Percentiles rank a stretch among this genome's conserved stretches.
phyloP scores from a whole-genome alignment of 331 rosid genomes.

The Quercus tomentella region DNA sequence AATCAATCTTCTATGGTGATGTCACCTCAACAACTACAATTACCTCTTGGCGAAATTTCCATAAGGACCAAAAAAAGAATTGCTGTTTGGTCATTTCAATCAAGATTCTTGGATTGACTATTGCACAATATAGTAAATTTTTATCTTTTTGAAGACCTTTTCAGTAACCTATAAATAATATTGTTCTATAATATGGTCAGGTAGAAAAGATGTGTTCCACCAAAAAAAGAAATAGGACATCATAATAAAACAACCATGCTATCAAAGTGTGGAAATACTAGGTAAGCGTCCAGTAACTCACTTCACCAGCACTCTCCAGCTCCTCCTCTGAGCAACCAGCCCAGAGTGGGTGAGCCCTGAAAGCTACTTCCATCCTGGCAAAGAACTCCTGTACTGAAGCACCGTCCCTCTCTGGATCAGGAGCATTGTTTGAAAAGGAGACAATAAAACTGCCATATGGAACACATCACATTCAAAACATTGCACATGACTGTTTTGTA shows the following conservation, averaged over 20 bases:
- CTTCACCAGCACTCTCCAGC: constrained; percentile 97
- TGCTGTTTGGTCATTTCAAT: background rate
- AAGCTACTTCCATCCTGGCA: constrained; percentile 79
- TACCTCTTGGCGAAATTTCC: background rate
- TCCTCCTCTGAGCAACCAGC: constrained; percentile 92
- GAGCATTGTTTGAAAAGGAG: constrained; percentile 77
- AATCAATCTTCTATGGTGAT: background rate
- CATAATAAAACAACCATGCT: background rate
- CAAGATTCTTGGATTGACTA: background rate
- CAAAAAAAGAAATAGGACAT: background rate
- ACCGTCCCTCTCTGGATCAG: constrained; percentile 88
- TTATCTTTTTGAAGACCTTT: background rate
- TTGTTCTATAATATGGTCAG: background rate
- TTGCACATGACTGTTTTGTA: background rate
- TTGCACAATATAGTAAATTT: background rate
- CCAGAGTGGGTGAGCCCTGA: constrained; percentile 97
- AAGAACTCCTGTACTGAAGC: constrained; percentile 74
- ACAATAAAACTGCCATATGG: constrained; percentile 72
- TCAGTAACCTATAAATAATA: background rate
- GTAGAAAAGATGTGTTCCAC: background rate
- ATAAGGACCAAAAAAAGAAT: background rate
- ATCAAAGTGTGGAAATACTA: background rate
- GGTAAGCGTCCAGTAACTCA: constrained; percentile 37
- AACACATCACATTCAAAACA: background rate
- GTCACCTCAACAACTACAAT: background rate